These are phyloP conservation scores for Rhypophila decipiens DNA, from an alignment of 495 filamentous ascomycete genomes.

Conservation along the genomic window DNA sequence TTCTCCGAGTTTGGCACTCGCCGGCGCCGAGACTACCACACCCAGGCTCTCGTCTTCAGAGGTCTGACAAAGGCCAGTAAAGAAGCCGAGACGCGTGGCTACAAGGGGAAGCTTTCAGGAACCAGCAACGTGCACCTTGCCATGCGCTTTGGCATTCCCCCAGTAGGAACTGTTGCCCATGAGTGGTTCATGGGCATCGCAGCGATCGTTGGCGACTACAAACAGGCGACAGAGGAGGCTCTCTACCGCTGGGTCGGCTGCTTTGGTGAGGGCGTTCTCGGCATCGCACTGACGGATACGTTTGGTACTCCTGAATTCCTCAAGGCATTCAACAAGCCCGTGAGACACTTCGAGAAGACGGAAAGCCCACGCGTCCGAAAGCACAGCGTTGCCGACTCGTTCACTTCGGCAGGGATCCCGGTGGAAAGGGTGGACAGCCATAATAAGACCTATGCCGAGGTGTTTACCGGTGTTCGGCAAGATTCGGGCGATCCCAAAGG, in stretches of 20 bases:
- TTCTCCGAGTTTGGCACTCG: constrained; percentile 93
- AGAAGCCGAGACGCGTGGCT: constrained; percentile 55
- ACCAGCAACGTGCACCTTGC: constrained; percentile 98
- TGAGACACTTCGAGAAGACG: constrained; percentile 24
- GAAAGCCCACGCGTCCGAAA: constrained; percentile 10
- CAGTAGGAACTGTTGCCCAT: constrained; percentile 91
- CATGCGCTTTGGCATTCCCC: constrained; percentile 75
- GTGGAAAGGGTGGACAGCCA: constrained; percentile 8
- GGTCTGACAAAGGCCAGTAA: constrained; percentile 69
- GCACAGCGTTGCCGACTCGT: constrained; percentile 25
- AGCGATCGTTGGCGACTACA: constrained; percentile 81
- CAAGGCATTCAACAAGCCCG: constrained; percentile 65
- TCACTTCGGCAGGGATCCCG: constrained; percentile 18
- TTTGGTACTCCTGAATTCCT: constrained; percentile 92
- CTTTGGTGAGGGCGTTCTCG: constrained; percentile 85
- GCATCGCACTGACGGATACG: constrained; percentile 94
- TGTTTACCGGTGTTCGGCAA: constrained; percentile 84
- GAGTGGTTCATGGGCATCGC: constrained; percentile 99
- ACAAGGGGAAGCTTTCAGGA: constrained; percentile 67
- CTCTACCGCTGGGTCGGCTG: constrained; percentile 83
- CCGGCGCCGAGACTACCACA: constrained; percentile 81
- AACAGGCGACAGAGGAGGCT: constrained; percentile 72
- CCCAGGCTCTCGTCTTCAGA: constrained; percentile 87
- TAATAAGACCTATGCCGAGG: constrained; percentile 66
- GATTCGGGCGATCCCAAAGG: constrained; percentile 85